phyloP scores from a whole-genome alignment of 805 yeast genomes.

The Cyberlindnera sargentensis region DNA sequence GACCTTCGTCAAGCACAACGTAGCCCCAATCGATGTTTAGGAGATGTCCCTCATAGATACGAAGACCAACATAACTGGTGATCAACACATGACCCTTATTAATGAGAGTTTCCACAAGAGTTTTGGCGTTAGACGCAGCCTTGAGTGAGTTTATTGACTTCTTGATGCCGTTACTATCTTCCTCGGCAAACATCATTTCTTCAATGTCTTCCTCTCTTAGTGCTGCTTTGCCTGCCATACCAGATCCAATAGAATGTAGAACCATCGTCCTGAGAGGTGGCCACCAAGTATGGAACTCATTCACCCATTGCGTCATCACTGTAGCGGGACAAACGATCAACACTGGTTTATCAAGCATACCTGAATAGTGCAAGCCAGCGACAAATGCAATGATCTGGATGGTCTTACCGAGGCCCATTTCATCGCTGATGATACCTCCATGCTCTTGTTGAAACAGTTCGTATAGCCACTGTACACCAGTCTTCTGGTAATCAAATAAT shows the following conservation, averaged over 20 bases:
- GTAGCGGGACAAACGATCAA: conserved; percentile 95
- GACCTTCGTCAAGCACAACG: conserved; percentile 92
- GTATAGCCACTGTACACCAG: conserved; percentile 97
- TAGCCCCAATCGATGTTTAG: conserved; percentile 81
- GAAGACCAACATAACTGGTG: conserved; percentile 86
- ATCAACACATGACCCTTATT: conserved; percentile 74
- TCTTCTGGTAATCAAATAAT: conserved; percentile 87
- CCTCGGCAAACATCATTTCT: conserved; percentile 35
- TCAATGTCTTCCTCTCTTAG: conserved; percentile 47
- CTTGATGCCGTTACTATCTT: conserved; percentile 31
- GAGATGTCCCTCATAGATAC: conserved; percentile 55
- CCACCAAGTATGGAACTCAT: conserved; percentile 97
- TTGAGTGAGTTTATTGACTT: conserved; percentile 18
- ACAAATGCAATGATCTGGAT: conserved; percentile 86
- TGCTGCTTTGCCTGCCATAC: conserved; percentile 43
- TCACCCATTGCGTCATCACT: conserved; percentile 94
- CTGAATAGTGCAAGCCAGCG: conserved; percentile 85
- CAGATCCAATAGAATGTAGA: conserved; percentile 87
- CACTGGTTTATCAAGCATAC: conserved; percentile 66
- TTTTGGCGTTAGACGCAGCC: conserved; percentile 35
- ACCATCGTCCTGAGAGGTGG: conserved; percentile 85
- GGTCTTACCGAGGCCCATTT: conserved; percentile 97
- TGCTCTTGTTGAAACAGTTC: conserved; percentile 83
- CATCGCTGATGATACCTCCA: conserved; percentile 97
- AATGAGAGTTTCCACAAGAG: conserved; percentile 51